phyloP scores from a whole-genome alignment of 1,284 basidiomycete species.

The Ceratobasidium sp. region DNA sequence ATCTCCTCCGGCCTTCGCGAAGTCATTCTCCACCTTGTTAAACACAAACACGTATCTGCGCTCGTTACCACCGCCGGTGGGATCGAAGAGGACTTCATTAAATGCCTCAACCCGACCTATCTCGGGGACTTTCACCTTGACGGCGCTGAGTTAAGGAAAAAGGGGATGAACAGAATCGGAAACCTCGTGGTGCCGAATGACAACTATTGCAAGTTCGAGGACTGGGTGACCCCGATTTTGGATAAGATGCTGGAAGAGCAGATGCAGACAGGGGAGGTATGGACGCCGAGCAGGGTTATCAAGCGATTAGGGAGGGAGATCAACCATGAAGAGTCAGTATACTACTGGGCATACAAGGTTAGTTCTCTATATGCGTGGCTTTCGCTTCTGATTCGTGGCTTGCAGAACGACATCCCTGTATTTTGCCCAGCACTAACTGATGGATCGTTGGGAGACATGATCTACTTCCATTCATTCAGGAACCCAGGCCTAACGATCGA shows the following conservation, averaged over 20 bases:
- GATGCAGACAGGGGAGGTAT: conserved; percentile 75
- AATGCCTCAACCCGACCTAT: conserved; percentile 96
- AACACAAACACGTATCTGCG: conserved; percentile 90
- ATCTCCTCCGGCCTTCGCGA: conserved; percentile 98
- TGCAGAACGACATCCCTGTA: conserved; percentile 95
- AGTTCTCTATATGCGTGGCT: conserved; percentile 54
- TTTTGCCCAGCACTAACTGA: conserved; percentile 99
- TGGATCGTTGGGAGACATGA: conserved; percentile 98
- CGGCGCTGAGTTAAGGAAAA: conserved; percentile 87
- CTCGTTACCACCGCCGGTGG: conserved; percentile 98
- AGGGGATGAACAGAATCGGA: conserved; percentile 98
- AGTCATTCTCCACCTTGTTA: conserved; percentile 92
- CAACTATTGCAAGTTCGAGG: conserved; percentile 99
- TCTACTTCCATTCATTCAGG: conserved; percentile 98
- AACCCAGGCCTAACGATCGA: conserved; percentile 91
- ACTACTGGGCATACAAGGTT: conserved; percentile 99
- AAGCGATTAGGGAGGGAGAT: conserved; percentile 94
- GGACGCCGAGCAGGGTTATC: conserved; percentile 97
- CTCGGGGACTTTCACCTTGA: conserved; percentile 94
- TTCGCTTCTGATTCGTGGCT: conserved; percentile 17
- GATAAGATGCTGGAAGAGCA: conserved; percentile 94
- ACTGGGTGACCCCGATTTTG: conserved; percentile 97
- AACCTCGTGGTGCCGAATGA: conserved; percentile 98
- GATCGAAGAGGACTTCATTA: conserved; percentile 99
- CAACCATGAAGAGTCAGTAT: conserved; percentile 95